Evolutionary conservation across 805 yeast species (phyloP).

Genomic region (Metschnikowia bowlesiae): DNA sequence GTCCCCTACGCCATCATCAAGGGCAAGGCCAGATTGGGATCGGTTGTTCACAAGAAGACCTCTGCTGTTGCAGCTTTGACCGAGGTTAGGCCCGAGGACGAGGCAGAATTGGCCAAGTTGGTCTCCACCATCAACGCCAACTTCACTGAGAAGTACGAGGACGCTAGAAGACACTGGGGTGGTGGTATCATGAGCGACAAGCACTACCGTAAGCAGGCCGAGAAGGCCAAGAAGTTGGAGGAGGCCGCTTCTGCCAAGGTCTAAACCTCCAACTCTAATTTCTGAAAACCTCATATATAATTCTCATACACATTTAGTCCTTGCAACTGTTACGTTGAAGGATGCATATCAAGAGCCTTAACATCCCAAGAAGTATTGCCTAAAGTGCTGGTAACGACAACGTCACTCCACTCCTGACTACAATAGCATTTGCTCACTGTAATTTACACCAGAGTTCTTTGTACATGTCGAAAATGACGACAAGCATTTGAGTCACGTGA

Average conservation of each 20-base stretch:
- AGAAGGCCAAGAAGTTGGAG: constrained; percentile 59
- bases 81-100: constrained; percentile 99
- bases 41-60: constrained; percentile 95
- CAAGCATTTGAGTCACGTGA: constrained; percentile 10
- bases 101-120: constrained; percentile 88
- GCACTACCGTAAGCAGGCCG: constrained; percentile 80
- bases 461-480: too few species aligned
- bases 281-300: neutral
- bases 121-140: constrained; percentile 90
- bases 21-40: constrained; percentile 98
- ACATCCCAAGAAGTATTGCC: neutral
- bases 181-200: constrained; percentile 98
- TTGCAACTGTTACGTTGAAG: neutral
- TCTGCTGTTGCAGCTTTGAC: constrained; percentile 96
- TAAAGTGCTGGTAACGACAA: too few species aligned
- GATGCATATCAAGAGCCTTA: neutral
- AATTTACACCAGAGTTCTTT: too few species aligned
- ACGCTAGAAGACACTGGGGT: constrained; percentile 98
- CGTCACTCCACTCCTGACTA: too few species aligned
- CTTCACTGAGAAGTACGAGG: constrained; percentile 93
- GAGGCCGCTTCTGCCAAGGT: constrained; percentile 22
- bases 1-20: constrained; percentile 97
- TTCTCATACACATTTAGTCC: neutral
- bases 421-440: too few species aligned
- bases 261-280: neutral